Evolutionary conservation across 495 filamentous ascomycete genomes (phyloP), one percentile per base, ranked within the genome.

Genomic region (Aspergillus wentii): DNA sequence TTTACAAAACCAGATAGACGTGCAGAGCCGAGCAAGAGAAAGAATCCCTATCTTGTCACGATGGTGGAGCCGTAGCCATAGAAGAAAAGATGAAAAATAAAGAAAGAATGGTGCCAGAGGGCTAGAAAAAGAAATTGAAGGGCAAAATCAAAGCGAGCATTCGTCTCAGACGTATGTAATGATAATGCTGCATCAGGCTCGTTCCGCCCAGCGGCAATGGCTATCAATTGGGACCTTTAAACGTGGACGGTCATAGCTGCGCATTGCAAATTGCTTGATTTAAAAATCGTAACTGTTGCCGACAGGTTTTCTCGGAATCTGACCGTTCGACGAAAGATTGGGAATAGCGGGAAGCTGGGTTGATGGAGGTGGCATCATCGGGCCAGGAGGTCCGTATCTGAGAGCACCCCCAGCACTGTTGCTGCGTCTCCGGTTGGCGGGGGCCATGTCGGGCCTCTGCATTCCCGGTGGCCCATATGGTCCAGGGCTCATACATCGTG

Each of bases 401-500:
- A 64, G 45, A 10, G 69, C 54, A 25, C 68, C 68, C 15, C 71
- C 64, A 6, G 72, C 68, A 33, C 71, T 75, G 52, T 72, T 78
- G 44, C 71, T 72, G 33, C 72, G 66, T 33, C 60, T 54, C n/a
- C 65, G 64, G 19, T 66, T 62, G 38, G 48, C 55, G 17, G 48
- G 46, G 8, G 65, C 65, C 45, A 64, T 69, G 13, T 58, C 39
- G 6, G 76, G 72, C 16, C 58, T 55, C 33, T 67, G 69, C 44
- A 71, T 54, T 9, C 64, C 66, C 1, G 67, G 62, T 8, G 36
- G 48, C 14, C 69, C 68, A 35, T 77, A 72, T 8, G 68, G 69
- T 16, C 66, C 71, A 14, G 75, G 75, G 36, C 72, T 75, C 74
- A 75, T 71, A 29, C 64, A 68, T 37, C 64, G 44, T 35, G 55